Conservation (phyloP, 495 filamentous ascomycete genomes). For the Aspergillus bridgeri region DNA sequence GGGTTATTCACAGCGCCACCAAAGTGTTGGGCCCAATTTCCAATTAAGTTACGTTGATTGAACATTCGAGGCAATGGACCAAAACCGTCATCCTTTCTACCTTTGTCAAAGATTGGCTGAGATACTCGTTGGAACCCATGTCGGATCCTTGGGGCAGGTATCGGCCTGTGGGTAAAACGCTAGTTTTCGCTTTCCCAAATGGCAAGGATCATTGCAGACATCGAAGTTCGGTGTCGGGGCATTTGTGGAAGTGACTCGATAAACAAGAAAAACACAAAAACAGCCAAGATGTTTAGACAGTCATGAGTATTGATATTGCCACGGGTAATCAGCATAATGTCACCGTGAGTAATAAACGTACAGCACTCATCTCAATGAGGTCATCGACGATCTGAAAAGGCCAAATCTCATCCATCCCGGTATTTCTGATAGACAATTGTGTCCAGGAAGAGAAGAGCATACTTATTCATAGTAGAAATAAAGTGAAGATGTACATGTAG, state of each 20-base stretch:
- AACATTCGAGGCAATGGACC: not conserved
- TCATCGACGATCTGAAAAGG: not conserved
- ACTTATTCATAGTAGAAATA: too few relatives aligned
- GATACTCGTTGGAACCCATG: not conserved
- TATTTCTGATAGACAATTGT: not conserved
- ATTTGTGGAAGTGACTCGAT: too few relatives aligned
- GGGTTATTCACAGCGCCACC: not conserved
- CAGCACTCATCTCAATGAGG: not conserved
- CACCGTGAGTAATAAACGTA: not conserved
- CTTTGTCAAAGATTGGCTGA: not conserved
- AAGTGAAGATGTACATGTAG: not conserved
- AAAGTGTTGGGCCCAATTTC: not conserved
- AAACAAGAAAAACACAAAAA: too few relatives aligned
- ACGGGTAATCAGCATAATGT: not conserved
- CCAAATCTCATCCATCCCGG: not conserved
- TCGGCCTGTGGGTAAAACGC: not conserved
- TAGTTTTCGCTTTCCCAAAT: not conserved
- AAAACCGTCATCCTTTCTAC: not conserved
- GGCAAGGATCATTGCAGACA: not conserved
- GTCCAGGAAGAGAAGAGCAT: not conserved
- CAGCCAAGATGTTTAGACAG: not conserved
- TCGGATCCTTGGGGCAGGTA: not conserved
- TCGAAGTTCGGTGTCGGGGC: not conserved
- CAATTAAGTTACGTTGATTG: not conserved
- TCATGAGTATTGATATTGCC: not conserved